Evolutionary conservation across 805 yeast genomes (phyloP).

Genomic region (Kuraishia borneana): DNA sequence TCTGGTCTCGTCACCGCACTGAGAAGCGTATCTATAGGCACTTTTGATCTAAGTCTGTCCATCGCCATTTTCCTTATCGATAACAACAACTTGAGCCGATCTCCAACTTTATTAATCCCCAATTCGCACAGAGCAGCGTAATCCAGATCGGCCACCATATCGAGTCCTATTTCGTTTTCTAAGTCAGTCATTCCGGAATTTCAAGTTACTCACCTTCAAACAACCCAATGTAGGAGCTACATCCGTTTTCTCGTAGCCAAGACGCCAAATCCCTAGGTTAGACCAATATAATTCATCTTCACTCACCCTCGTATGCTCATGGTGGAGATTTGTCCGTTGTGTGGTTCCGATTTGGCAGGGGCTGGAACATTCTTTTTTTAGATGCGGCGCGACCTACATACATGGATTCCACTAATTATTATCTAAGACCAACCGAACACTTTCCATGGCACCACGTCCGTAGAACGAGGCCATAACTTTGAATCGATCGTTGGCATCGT

Average conservation of each 20-base stretch:
- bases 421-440: slow-evolving; percentile 6
- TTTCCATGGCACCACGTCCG: slow-evolving; percentile 80
- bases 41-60: slow-evolving; percentile 12
- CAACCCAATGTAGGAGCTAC: slow-evolving; percentile 12
- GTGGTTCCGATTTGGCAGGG: no score
- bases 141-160: slow-evolving; percentile 51
- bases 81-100: slow-evolving; percentile 57
- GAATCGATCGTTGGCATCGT: slow-evolving; percentile 49
- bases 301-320: no score
- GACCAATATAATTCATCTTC: no score
- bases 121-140: slow-evolving; percentile 54
- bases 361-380: no score
- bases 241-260: slow-evolving; percentile 14
- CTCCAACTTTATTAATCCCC: slow-evolving; percentile 75
- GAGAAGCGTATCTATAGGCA: slow-evolving; percentile 11
- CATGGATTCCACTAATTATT: no score
- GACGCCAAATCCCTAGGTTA: slow-evolving; percentile 1
- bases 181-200: slow-evolving; percentile 1
- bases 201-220: slow-evolving; percentile 7
- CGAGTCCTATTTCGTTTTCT: slow-evolving; percentile 45
- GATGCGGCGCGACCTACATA: no score
- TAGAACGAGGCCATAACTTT: slow-evolving; percentile 70
- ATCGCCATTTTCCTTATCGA: slow-evolving; percentile 38
- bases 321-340: no score
- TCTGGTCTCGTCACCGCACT: slow-evolving; percentile 6